Evolutionary conservation across 202 grass and related monocot genomes (phyloP).

Genomic region (Saccharum hybrid): DNA sequence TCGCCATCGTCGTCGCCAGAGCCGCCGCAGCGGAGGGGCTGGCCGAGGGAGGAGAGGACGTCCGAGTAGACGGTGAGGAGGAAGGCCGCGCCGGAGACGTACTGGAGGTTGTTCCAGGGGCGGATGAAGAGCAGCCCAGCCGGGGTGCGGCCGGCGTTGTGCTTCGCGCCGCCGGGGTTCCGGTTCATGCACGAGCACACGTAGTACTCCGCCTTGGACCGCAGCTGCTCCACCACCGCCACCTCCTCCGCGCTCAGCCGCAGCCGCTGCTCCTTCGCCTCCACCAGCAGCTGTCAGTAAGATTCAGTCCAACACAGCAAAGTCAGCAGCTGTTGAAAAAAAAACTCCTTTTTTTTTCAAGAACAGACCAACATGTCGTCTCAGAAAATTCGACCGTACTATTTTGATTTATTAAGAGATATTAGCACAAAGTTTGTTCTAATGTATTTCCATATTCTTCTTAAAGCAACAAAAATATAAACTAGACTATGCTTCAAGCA

Average conservation of each 20-base stretch:
- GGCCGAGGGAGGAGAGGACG: constrained; percentile 47
- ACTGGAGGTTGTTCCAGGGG: constrained; percentile 95
- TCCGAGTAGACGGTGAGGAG: constrained; percentile 78
- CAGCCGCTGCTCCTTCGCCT: constrained; percentile 46
- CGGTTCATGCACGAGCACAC: constrained; percentile 82
- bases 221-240: constrained; percentile 59
- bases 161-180: constrained; percentile 60
- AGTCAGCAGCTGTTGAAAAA: not conserved
- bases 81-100: constrained; percentile 75
- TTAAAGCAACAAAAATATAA: not conserved
- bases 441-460: not conserved
- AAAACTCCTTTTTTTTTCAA: not conserved
- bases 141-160: constrained; percentile 77
- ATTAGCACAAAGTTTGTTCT: not conserved
- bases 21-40: constrained; percentile 53
- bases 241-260: constrained; percentile 43
- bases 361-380: not conserved
- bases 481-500: not conserved
- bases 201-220: constrained; percentile 72
- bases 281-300: constrained; percentile 66
- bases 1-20: not conserved
- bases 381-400: not conserved
- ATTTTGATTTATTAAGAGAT: not conserved
- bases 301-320: not conserved
- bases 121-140: constrained; percentile 85